Evolutionary conservation across 2,329 filamentous ascomycete genomes (phyloP), one percentile per base, ranked within the genome.

Genomic region (Akanthomyces dipterigenus): DNA sequence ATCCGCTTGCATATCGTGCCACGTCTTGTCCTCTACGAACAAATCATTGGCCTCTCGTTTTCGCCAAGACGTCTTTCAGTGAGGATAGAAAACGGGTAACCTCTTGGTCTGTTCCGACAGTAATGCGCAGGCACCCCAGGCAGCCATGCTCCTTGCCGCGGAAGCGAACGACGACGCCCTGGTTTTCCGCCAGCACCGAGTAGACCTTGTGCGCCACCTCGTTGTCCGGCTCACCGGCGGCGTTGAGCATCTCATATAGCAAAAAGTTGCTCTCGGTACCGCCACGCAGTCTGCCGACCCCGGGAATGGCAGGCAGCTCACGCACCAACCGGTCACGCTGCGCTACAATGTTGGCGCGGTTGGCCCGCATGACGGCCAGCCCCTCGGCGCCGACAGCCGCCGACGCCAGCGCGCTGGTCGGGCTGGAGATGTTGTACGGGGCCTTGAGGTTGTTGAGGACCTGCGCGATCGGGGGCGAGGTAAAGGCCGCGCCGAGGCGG

Each of bases 361-460:
- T 89, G 34, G 68, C 74, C 43, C 79, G 79, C 93, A 97, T 96
- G 16, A 88, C 81, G 0, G 80, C 76, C 49, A 98, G 74, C 31
- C 93, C 93, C 20, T 80, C 75, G 0, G 80, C 76, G 1, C 83
- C 80, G 43, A 98, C 78, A 3, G 91, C 93, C 24, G 88, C 84
- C 42, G 80, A 83, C 1, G 93, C 95, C 20, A 99, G 81, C 40
- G 88, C 86, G 68, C 88, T 92, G 1, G 93, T 97, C 0, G 91
- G 91, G 68, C 88, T 93, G 4, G 91, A 89, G 68, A 99, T 88
- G 76, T 97, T 98, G 78, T 99, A 99, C 0, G 95, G 95, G 0
- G 95, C 93, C 77, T 98, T 98, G 70, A 99, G 81, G 71, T 83
- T 92, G 77, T 99, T 99, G 60, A 99, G 81, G 14, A 99, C 79